Percentiles rank a stretch among this genome's conserved stretches.
phyloP scores from a whole-genome alignment of 257 asterid species.

The Penstemon barbatus region DNA sequence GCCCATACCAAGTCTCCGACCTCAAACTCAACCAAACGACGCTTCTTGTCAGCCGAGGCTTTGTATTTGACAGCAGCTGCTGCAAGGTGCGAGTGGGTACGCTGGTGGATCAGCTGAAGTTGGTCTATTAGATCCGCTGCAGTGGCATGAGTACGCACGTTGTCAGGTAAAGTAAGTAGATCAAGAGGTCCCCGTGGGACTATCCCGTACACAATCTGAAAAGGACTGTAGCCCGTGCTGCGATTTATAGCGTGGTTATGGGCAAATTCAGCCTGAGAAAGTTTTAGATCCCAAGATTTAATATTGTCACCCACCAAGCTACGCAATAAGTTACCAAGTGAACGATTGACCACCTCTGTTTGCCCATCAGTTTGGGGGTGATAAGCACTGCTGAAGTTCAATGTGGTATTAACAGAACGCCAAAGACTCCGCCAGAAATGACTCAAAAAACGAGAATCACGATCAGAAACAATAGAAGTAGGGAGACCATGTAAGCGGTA shows the following conservation, averaged over 20 bases:
- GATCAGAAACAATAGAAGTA: conserved; percentile 7
- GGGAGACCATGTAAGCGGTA: conserved; percentile 9
- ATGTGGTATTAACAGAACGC: not conserved
- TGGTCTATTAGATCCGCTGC: not conserved
- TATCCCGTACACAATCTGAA: not conserved
- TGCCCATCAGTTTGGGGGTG: conserved; percentile 24
- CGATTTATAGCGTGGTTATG: conserved; percentile 1
- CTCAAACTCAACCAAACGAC: too few relatives aligned
- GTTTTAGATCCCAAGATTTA: not conserved
- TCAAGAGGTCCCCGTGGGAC: conserved; percentile 8
- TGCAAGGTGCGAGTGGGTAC: not conserved
- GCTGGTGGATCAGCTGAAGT: not conserved
- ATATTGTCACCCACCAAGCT: not conserved
- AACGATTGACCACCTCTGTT: conserved; percentile 17
- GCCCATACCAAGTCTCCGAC: too few relatives aligned
- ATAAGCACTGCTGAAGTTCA: conserved; percentile 14
- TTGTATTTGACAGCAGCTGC: too few relatives aligned
- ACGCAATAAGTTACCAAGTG: conserved; percentile 3
- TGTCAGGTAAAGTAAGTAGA: not conserved
- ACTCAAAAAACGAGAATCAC: not conserved
- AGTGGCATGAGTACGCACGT: too few relatives aligned
- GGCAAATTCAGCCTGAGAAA: conserved; percentile 21
- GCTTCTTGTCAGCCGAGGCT: too few relatives aligned
- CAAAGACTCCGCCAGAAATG: conserved; percentile 20
- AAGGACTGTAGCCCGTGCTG: conserved; percentile 2